Percentiles rank a stretch among this genome's conserved stretches.
Evolutionary conservation across 129 eudicot species (phyloP).

Genomic region (Cynara cardunculus): DNA sequence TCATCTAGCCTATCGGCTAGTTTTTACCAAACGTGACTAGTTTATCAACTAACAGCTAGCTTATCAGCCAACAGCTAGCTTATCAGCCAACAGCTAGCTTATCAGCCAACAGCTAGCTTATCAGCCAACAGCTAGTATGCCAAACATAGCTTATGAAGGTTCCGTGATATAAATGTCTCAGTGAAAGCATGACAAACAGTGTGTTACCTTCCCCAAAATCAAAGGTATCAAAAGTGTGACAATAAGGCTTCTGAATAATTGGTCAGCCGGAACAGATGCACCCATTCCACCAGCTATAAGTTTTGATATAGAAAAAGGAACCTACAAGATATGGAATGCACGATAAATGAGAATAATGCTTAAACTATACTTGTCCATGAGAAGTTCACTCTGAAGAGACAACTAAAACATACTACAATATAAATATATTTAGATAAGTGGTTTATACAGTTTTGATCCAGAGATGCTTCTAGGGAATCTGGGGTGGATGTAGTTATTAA

Average conservation of each 20-base stretch:
- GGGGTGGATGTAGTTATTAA: neutral
- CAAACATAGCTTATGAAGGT: neutral
- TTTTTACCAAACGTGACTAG: no score
- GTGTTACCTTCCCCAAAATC: conserved; percentile 72
- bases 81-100: no score
- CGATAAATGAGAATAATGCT: conserved; percentile 6
- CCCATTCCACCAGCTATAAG: conserved; percentile 81
- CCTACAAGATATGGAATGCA: conserved; percentile 33
- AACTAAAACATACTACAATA: neutral
- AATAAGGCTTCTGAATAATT: conserved; percentile 71
- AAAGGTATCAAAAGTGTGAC: conserved; percentile 72
- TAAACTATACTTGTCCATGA: neutral
- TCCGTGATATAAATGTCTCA: neutral
- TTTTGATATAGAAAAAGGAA: conserved; percentile 78
- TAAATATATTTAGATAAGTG: neutral
- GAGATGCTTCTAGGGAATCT: neutral
- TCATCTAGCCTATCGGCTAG: no score
- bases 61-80: no score
- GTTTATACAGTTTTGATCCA: neutral
- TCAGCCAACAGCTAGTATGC: no score
- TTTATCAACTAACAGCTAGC: no score
- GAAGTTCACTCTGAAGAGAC: conserved; percentile 5
- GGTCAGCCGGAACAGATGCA: conserved; percentile 66
- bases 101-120: no score
- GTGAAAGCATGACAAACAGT: neutral